Conservation (phyloP, 2,329 filamentous ascomycete species). For the Cladophialophora immunda region DNA sequence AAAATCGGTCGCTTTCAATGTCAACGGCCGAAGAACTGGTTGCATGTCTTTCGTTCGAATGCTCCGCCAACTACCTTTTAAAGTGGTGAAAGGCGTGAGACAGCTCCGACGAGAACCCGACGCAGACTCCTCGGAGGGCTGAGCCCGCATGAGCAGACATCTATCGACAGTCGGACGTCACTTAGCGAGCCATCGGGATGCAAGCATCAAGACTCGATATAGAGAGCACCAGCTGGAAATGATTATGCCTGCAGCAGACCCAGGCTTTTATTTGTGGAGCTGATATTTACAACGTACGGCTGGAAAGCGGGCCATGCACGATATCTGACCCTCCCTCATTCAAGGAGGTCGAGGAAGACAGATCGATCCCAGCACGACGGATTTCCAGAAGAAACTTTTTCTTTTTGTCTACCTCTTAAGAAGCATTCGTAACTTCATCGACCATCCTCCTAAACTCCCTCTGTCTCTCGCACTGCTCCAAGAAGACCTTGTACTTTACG, state of each 20-base stretch:
- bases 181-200: neutral
- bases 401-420: neutral
- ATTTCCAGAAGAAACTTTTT: neutral
- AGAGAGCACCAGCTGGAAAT: neutral
- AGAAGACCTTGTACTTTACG: conserved; percentile 94
- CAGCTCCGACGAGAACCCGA: neutral
- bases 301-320: neutral
- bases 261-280: neutral
- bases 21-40: neutral
- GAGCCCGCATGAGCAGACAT: neutral
- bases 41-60: neutral
- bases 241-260: neutral
- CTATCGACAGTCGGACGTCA: neutral
- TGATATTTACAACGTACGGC: neutral
- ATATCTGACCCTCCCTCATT: neutral
- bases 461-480: conserved; percentile 89
- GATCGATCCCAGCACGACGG: neutral
- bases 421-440: conserved; percentile 61
- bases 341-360: neutral
- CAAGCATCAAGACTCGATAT: neutral
- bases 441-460: conserved; percentile 81
- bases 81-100: neutral
- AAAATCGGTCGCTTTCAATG: neutral
- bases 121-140: no score
- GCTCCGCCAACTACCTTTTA: neutral